A percentile compares a stretch with the other conserved stretches of the same genome.
Conservation (phyloP, 495 filamentous ascomycete genomes). For the Xanthoparmelia taractica region DNA sequence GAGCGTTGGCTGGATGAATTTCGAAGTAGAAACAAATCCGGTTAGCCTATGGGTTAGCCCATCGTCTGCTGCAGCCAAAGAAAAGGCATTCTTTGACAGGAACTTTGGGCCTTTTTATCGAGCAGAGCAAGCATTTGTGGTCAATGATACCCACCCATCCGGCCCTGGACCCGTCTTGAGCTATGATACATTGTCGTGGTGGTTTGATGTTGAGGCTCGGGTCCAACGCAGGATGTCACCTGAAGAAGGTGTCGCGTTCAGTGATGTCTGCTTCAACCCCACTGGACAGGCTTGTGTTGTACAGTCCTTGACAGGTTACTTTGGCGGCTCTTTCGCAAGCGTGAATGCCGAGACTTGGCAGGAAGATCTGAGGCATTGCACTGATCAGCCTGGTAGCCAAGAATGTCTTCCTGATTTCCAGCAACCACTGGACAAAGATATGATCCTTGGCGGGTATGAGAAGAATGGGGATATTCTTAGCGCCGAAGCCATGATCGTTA, state of each 20-base stretch:
- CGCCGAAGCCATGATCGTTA: constrained; percentile 71
- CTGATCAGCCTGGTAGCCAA: constrained; percentile 59
- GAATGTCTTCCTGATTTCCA: constrained; percentile 77
- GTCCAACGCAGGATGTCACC: constrained; percentile 61
- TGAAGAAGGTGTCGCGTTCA: constrained; percentile 53
- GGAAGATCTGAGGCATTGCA: constrained; percentile 58
- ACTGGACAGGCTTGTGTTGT: constrained; percentile 85
- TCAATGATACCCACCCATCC: constrained; percentile 66
- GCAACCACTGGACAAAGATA: constrained; percentile 74
- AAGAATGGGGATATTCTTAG: constrained; percentile 59
- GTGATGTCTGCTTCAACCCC: constrained; percentile 91
- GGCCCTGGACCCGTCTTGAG: constrained; percentile 69
- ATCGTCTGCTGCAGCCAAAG: constrained; percentile 78
- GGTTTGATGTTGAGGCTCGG: constrained; percentile 80
- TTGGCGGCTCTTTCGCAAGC: constrained; percentile 55
- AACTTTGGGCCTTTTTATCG: constrained; percentile 95
- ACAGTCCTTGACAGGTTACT: constrained; percentile 83
- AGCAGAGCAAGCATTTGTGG: constrained; percentile 84
- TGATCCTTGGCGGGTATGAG: constrained; percentile 78
- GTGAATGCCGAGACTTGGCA: constrained; percentile 62
- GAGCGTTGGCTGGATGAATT: constrained; percentile 79
- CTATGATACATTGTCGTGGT: constrained; percentile 85
- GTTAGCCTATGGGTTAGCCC: constrained; percentile 94
- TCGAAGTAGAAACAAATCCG: constrained; percentile 79
- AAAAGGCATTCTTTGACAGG: constrained; percentile 90